Base-by-base conservation (phyloP, 202 grass and related monocot species). In the Schoenoplectus triqueter region DNA sequence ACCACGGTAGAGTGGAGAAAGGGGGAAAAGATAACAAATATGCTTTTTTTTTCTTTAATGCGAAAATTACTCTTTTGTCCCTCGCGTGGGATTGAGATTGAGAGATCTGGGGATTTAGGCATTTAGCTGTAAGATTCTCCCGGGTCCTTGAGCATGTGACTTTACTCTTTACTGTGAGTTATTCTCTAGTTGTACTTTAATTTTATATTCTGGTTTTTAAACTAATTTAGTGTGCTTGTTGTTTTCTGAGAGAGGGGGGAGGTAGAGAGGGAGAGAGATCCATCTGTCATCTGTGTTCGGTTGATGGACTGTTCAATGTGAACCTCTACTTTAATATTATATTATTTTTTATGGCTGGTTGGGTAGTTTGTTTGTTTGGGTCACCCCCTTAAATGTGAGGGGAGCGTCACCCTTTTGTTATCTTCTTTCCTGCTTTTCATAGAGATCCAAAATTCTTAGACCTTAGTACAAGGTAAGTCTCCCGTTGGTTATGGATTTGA, bases 271-370 rank as follows among this genome's bases (percentile, higher is more conserved):
- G 8, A 83, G 46, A 83, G 80, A 83, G 81, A 83, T 83, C 80
- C 63, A 83, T 83, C 65, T 69, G 64, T 10, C 31, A 70, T 83
- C 65, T 69, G 64, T 8, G 51, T 69, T 83, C 47, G 6, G 48
- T 83, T 69, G 64, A 68, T 70, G 48, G 50, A 41, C 20, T 83
- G 65, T 48, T 56, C 8, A 18, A 57, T 69, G 21, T 59, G 65
- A 83, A 11, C 66, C 79, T 83, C 62, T 82, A 20, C 62, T 82
- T 82, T 67, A 64, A 6, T 82, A 66, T 82, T 50, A 52, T 82
- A 42, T 56, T 78, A 40, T 50, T 50, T 56, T 56, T 46, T 22
- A 8, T 13, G 41, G 10, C 50, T 69, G 55, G 79, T 82, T 65
- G 65, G 64, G 80, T 82, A 39, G 64, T 69, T 83, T 70, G 48